These are phyloP conservation scores for Nigrospora osmanthi DNA, from an alignment of 2,329 filamentous ascomycete species.

Conservation along the genomic window DNA sequence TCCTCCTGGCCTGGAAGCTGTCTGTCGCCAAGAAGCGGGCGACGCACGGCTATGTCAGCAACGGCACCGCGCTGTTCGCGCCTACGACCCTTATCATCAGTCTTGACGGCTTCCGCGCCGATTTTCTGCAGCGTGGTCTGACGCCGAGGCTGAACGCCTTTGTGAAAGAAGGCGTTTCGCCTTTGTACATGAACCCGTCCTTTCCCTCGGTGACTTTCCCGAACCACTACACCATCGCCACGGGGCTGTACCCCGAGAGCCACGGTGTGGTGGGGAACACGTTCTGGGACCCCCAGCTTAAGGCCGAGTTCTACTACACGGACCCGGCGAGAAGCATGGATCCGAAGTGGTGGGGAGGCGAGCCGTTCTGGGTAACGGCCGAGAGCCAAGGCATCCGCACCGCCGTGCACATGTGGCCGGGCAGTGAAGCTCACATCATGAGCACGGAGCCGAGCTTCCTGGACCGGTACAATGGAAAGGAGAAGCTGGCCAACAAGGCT, in stretches of 20 bases:
- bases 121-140: constrained; percentile 77
- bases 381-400: constrained; percentile 71
- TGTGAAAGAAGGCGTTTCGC: constrained; percentile 76
- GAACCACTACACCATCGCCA: constrained; percentile 90
- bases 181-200: constrained; percentile 85
- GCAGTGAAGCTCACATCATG: constrained; percentile 79
- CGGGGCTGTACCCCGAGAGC: constrained; percentile 83
- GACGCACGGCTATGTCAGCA: constrained; percentile 44
- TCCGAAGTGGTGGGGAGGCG: constrained; percentile 89
- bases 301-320: constrained; percentile 84
- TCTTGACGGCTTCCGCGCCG: constrained; percentile 90
- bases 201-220: constrained; percentile 97
- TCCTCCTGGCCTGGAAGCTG: constrained; percentile 51
- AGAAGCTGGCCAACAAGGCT: constrained; percentile 68
- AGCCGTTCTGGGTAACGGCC: constrained; percentile 90
- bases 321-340: constrained; percentile 68
- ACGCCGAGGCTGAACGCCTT: constrained; percentile 78
- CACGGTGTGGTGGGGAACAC: constrained; percentile 91
- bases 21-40: constrained; percentile 35
- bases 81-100: constrained; percentile 92
- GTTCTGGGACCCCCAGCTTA: constrained; percentile 77
- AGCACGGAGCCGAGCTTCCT: constrained; percentile 70
- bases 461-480: constrained; percentile 76
- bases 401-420: constrained; percentile 98
- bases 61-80: constrained; percentile 82